These are phyloP conservation scores for Ambrosia hybrid DNA, from an alignment of 140 eudicot genomes.

Conservation along the genomic window DNA sequence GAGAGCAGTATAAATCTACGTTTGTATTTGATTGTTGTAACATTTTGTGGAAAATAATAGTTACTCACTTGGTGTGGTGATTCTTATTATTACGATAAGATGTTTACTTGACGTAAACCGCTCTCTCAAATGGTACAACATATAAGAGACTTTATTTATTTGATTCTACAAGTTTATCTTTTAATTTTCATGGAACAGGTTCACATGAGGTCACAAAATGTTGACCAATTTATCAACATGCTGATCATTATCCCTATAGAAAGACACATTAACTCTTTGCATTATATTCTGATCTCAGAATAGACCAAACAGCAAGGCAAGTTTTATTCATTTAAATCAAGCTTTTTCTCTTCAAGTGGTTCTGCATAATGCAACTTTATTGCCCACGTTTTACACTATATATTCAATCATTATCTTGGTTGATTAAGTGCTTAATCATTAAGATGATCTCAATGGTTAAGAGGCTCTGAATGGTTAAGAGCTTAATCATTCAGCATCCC, in stretches of 20 bases:
- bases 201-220: constrained; percentile 81
- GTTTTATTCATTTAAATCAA: neutral
- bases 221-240: constrained; percentile 72
- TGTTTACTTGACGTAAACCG: constrained; percentile 83
- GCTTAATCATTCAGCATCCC: too few relatives aligned
- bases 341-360: too few relatives aligned
- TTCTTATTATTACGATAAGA: constrained; percentile 74
- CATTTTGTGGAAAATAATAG: too few relatives aligned
- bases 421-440: too few relatives aligned
- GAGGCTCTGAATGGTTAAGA: too few relatives aligned
- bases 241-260: constrained; percentile 70
- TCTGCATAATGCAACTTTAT: too few relatives aligned
- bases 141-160: constrained; percentile 62
- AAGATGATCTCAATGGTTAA: too few relatives aligned
- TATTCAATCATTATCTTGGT: too few relatives aligned
- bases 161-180: neutral
- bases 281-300: constrained; percentile 67
- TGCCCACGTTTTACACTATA: too few relatives aligned
- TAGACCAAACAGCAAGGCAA: constrained; percentile 89
- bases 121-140: constrained; percentile 88
- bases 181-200: constrained; percentile 50
- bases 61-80: constrained; percentile 61
- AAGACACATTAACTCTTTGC: constrained; percentile 59
- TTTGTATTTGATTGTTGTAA: too few relatives aligned
- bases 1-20: too few relatives aligned